Conservation (phyloP, 345 rosid genomes). For the Gossypium longicalyx region DNA sequence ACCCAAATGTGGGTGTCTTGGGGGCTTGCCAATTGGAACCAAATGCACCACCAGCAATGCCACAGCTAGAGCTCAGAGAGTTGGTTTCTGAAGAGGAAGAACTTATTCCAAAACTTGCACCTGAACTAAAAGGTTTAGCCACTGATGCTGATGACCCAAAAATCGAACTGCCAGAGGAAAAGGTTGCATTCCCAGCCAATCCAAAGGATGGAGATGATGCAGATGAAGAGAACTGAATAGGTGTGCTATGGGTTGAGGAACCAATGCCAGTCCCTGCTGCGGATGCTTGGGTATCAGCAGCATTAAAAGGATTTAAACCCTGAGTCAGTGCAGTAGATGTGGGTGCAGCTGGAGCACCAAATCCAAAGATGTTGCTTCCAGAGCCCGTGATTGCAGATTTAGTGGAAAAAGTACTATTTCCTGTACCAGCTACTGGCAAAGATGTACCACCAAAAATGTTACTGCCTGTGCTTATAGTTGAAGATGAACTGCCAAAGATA, state of each 20-base stretch:
- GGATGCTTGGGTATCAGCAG: conserved; percentile 37
- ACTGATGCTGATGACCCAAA: conserved; percentile 51
- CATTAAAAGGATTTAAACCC: conserved; percentile 39
- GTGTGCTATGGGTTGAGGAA: conserved; percentile 45
- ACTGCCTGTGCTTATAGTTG: background rate
- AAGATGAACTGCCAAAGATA: background rate
- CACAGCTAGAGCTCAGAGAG: conserved; percentile 38
- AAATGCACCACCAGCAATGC: conserved; percentile 34
- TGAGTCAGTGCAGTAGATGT: conserved; percentile 38
- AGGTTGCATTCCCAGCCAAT: conserved; percentile 36
- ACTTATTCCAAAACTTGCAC: conserved; percentile 46
- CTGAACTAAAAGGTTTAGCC: conserved; percentile 33
- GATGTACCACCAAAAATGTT: conserved; percentile 16
- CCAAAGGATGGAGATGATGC: conserved; percentile 48
- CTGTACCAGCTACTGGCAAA: conserved; percentile 31
- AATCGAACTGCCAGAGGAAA: conserved; percentile 40
- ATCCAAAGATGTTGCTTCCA: conserved; percentile 39
- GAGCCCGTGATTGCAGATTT: conserved; percentile 23
- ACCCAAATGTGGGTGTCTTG: conserved; percentile 37
- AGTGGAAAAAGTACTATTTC: conserved; percentile 28
- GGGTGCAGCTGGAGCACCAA: conserved; percentile 42
- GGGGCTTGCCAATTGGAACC: conserved; percentile 59
- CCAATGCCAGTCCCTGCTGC: conserved; percentile 38
- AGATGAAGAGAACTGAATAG: conserved; percentile 49
- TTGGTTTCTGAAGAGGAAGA: conserved; percentile 34